These are phyloP conservation scores for Helicocarpus griseus DNA, from an alignment of 2,329 filamentous ascomycete species.

Conservation along the genomic window DNA sequence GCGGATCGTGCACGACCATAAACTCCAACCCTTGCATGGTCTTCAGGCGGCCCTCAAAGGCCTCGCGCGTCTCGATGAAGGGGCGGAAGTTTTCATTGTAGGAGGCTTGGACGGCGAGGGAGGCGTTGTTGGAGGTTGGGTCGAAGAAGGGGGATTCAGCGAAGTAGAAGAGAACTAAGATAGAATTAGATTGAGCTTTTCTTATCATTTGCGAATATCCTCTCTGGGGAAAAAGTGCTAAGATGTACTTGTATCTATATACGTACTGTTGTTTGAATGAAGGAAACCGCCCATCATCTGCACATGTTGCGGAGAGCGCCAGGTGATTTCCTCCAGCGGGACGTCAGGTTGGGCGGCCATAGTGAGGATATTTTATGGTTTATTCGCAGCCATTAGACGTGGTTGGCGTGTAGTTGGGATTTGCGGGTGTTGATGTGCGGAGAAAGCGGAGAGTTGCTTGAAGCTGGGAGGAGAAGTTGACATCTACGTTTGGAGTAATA, in stretches of 20 bases:
- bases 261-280: conserved; percentile 36
- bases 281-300: conserved; percentile 38
- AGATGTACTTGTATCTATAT: neutral
- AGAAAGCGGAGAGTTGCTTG: too few relatives aligned
- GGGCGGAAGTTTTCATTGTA: conserved; percentile 40
- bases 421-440: too few relatives aligned
- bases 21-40: conserved; percentile 51
- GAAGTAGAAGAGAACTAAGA: conserved; percentile 52
- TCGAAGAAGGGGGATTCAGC: conserved; percentile 56
- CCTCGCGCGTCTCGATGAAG: conserved; percentile 45
- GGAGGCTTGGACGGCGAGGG: conserved; percentile 43
- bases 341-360: conserved; percentile 29
- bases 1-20: conserved; percentile 49
- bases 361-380: neutral
- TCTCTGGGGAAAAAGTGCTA: neutral
- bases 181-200: too few relatives aligned
- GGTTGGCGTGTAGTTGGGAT: too few relatives aligned
- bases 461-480: too few relatives aligned
- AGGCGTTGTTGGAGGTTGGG: conserved; percentile 49
- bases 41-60: conserved; percentile 46
- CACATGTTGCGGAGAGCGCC: conserved; percentile 36
- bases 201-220: neutral
- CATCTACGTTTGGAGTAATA: too few relatives aligned
- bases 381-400: too few relatives aligned
- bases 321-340: conserved; percentile 36